Evolutionary conservation across 805 yeast genomes (phyloP).

Genomic region (Wickerhamiella azymoides): DNA sequence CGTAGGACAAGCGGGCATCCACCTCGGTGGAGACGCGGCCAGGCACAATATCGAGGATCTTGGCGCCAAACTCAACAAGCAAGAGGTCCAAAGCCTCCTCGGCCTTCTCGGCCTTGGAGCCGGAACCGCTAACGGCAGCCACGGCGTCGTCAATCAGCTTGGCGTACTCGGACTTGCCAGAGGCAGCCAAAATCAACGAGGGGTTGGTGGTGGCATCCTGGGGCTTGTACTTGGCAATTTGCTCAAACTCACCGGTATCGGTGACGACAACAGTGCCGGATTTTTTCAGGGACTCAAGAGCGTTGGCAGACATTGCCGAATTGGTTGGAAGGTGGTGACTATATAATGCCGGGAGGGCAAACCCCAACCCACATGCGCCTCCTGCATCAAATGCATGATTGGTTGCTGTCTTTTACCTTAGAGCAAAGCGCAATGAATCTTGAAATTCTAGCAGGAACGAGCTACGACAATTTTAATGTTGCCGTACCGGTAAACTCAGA

Average conservation of each 20-base stretch:
- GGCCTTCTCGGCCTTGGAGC: conserved; percentile 42
- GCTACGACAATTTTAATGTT: not conserved
- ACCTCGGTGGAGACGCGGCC: conserved; percentile 99
- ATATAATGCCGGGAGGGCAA: not conserved
- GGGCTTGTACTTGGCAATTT: conserved; percentile 94
- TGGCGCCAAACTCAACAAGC: conserved; percentile 90
- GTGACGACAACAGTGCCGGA: conserved; percentile 95
- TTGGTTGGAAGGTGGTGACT: not conserved
- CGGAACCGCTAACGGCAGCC: conserved; percentile 52
- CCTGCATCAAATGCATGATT: not conserved
- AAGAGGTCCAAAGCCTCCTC: conserved; percentile 77
- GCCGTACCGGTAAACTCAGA: not conserved
- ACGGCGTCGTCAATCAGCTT: conserved; percentile 83
- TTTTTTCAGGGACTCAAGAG: conserved; percentile 86
- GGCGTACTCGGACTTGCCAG: conserved; percentile 81
- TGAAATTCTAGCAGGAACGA: not conserved
- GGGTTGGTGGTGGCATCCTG: conserved; percentile 99
- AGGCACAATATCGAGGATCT: conserved; percentile 87
- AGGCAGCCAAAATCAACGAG: conserved; percentile 88
- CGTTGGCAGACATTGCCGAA: conserved; percentile 29
- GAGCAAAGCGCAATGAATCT: not conserved
- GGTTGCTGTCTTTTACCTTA: not conserved
- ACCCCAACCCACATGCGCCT: not conserved
- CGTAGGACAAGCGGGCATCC: conserved; percentile 94
- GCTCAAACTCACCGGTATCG: conserved; percentile 96